A percentile compares a stretch with the other conserved stretches of the same genome.
Conservation (phyloP, 1,284 basidiomycete genomes). For the Ceratobasidium sp. region DNA sequence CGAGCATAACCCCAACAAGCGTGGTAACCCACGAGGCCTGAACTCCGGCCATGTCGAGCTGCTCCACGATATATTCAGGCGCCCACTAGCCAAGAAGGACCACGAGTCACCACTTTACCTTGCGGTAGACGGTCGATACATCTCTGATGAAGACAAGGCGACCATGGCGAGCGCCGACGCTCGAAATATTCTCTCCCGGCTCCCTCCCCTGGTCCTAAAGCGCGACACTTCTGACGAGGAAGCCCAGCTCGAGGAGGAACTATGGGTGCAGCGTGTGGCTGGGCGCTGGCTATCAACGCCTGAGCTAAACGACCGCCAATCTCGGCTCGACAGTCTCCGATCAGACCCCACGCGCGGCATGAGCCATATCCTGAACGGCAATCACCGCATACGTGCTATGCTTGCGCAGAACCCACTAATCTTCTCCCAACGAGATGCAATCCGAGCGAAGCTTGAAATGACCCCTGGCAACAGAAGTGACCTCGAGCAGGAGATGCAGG, state of each 20-base stretch:
- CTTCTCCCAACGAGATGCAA: neutral
- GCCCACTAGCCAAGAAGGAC: neutral
- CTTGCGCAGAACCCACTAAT: neutral
- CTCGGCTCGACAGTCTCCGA: neutral
- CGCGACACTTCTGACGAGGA: neutral
- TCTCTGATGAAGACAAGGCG: neutral
- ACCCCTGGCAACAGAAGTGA: neutral
- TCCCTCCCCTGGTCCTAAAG: neutral
- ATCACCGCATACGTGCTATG: neutral
- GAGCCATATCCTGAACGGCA: neutral
- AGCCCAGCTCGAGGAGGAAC: neutral
- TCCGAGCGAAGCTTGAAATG: neutral
- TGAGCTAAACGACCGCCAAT: neutral
- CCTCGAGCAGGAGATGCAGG: conserved; percentile 5
- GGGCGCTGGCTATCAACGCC: neutral
- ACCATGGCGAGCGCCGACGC: neutral
- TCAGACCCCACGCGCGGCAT: neutral
- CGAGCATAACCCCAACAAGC: neutral
- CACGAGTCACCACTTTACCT: neutral
- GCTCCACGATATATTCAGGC: neutral
- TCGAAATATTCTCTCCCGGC: neutral
- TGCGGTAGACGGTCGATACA: neutral
- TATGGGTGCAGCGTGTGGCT: neutral
- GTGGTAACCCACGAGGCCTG: neutral
- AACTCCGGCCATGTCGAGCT: neutral